phyloP scores from a whole-genome alignment of 352 stramenopile genomes.

The Pythium scleroteichum region DNA sequence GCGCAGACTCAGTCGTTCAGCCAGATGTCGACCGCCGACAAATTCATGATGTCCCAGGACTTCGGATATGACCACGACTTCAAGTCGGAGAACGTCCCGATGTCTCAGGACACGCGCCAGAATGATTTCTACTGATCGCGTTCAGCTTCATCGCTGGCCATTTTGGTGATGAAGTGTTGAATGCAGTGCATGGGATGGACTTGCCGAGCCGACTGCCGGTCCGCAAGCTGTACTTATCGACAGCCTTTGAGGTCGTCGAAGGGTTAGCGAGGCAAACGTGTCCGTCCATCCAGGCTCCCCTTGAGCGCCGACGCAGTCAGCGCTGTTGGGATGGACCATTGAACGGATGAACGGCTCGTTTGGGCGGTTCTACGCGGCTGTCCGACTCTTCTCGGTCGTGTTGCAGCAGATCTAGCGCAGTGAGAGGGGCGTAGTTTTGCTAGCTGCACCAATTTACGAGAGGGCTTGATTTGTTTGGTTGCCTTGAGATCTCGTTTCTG shows the following conservation, averaged over 20 bases:
- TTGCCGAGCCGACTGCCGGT: neutral
- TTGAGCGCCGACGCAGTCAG: no score
- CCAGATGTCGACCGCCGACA: conserved; percentile 73
- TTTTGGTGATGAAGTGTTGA: neutral
- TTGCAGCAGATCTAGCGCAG: neutral
- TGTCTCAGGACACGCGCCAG: conserved; percentile 73
- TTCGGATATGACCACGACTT: conserved; percentile 81
- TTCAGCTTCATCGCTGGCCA: neutral
- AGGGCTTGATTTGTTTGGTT: neutral
- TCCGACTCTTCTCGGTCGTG: neutral
- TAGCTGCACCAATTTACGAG: neutral
- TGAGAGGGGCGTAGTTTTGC: neutral
- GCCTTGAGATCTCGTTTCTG: conserved; percentile 14
- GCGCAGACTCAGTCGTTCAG: conserved; percentile 86
- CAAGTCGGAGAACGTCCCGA: conserved; percentile 82
- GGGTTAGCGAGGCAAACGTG: neutral
- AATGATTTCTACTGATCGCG: conserved; percentile 71
- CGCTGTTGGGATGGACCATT: no score
- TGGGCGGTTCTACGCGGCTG: neutral
- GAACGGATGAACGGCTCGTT: no score
- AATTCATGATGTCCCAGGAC: conserved; percentile 86
- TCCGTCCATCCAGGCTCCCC: no score
- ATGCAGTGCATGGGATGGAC: neutral
- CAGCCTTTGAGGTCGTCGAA: neutral
- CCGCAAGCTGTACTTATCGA: neutral